Percentiles rank a stretch among this genome's conserved stretches.
phyloP scores from a whole-genome alignment of 148 eudicot genomes.

The Silene latifolia region DNA sequence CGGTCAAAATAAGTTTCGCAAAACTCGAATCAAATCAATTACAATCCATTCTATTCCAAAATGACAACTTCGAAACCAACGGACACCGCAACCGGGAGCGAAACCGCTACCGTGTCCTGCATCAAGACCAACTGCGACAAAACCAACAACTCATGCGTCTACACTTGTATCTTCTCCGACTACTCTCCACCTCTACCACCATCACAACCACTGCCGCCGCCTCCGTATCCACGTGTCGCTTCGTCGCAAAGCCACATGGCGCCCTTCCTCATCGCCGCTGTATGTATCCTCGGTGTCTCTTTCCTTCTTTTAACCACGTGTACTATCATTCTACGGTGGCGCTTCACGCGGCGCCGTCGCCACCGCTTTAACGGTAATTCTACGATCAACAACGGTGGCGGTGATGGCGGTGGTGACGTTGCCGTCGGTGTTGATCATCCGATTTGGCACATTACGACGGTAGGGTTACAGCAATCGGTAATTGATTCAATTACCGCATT shows the following conservation, averaged over 20 bases:
- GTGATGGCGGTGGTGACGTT: neutral
- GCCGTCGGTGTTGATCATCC: constrained; percentile 32
- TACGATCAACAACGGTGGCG: too few relatives aligned
- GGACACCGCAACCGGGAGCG: neutral
- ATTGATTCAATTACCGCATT: constrained; percentile 53
- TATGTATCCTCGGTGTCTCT: too few relatives aligned
- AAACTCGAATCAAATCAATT: neutral
- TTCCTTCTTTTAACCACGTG: constrained; percentile 36
- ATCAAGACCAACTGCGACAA: neutral
- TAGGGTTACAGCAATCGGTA: constrained; percentile 46
- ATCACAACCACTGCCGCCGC: neutral
- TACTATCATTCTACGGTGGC: constrained; percentile 21
- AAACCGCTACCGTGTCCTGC: neutral
- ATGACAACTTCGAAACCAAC: neutral
- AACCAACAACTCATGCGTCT: neutral
- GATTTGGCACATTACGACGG: constrained; percentile 52
- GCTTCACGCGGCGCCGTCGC: constrained; percentile 19
- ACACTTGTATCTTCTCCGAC: neutral
- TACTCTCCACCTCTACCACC: neutral
- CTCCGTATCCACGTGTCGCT: too few relatives aligned
- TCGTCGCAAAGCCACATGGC: too few relatives aligned
- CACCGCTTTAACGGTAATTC: constrained; percentile 17
- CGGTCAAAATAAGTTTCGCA: too few relatives aligned
- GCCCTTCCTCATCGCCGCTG: too few relatives aligned
- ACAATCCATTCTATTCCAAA: neutral